Base-by-base conservation (phyloP, 306 rosid species). In the Elaeagnus macrophylla region DNA sequence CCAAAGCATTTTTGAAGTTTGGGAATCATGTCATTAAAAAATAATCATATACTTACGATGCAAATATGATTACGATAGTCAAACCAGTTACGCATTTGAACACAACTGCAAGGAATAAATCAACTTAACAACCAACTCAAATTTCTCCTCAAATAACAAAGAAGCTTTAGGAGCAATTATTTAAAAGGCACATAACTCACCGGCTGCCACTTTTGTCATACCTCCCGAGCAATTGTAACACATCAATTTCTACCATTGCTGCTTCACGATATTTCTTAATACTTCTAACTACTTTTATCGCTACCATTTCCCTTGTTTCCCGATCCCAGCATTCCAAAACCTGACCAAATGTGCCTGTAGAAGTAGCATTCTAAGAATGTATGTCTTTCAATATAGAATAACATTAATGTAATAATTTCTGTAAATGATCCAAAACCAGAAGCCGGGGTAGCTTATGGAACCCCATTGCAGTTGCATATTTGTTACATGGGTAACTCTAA, bases 51-150 rank as follows among this genome's bases (percentile, higher is more conserved):
- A 67, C 60, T 86, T 86, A 86, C 95, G 70, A 86, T 86, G 83
- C 95, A 86, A 52, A 86, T 83, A 83, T 86, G 95, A 77, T 86
- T 86, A 78, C 95, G 95, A 86, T 86, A 86, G 85, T 86, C 95
- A 86, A 86, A 86, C 93, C 91, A 86, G 86, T 86, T 86, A 88
- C 93, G 77, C 72, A 86, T 69, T 86, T 83, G 95, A 68, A 86
- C 95, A 86, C 93, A 86, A 78, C 95, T 83, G 95, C 95, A 86
- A 83, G 78, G 85, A 86, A 83, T 67, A 76, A 81, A 64, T 76
- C 65, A 66, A 66, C 79, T 78, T 80, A 80, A 86, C 88, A 62
- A 68, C 52, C 25, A 63, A 70, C 57, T 58, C 19, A 59, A 60
- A 64, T 59, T 59, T 60, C 59, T 19, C 16, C 19, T 53, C 20